Evolutionary conservation across 2,329 filamentous ascomycete species (phyloP), one percentile per base, ranked within the genome.

Genomic region (Davidsoniella eucalypti): DNA sequence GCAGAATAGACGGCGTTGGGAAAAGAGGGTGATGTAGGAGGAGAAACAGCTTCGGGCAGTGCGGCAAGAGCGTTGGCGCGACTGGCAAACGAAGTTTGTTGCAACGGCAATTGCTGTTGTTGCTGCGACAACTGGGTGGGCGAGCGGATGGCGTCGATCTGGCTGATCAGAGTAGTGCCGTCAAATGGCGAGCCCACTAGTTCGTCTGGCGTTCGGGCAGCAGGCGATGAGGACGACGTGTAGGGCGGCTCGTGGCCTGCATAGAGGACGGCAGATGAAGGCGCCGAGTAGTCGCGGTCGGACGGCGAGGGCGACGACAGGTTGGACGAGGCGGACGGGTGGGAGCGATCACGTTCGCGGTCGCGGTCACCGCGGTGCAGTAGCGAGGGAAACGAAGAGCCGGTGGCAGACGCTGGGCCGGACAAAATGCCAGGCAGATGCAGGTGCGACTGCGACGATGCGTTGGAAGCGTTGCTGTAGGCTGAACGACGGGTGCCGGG

Each of bases 391-490:
- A 46, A 39, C 49, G 44, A 50, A 47, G 47, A 52, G 57, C 58
- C 56, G 45, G 56, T 49, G 42, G 57, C 54, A 55, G 57, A 52
- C 54, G 57, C 54, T 60, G 58, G 56, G 58, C 38, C 54, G 53
- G 44, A 55, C 54, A 37, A 59, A 54, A 29, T 64, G 61, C 48
- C 65, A 63, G 54, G 40, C 44, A 50, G 29, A 36, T 40, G 45
- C 21, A 51, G 49, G 44, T 51, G 46, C 33, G 47, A 46, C 12
- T 54, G 46, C 10, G 52, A 49, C 23, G 52, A 54, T 26, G 52
- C 52, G 42, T 70, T 69, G 50, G 68, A 69, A 53, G 71, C 70
- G 58, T 53, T 53, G 39, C 51, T 53, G 10, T 53, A 53, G 29
- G 51, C 51, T 4, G 51, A 53, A 25, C 51, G 51, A 12, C 51